Conservation (phyloP, 495 filamentous ascomycete genomes). For the Patellaria atrata region DNA sequence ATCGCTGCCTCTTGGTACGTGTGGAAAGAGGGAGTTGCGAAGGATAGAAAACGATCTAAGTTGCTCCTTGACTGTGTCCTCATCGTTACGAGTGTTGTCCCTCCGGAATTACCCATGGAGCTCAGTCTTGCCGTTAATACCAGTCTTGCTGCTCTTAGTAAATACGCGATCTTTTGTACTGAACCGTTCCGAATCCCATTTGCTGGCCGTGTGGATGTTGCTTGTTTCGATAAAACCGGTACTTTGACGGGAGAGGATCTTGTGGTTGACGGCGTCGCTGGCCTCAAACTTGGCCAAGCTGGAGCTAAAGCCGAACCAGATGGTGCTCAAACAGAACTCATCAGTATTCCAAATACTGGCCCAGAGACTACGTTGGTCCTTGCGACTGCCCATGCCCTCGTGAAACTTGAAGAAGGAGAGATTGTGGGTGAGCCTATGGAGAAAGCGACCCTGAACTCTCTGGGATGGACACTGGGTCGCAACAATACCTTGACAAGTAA, state of each 20-base stretch:
- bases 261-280: conserved; percentile 93
- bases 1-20: conserved; percentile 99
- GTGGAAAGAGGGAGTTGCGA: conserved; percentile 86
- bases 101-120: conserved; percentile 96
- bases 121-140: conserved; percentile 95
- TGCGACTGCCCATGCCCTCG: conserved; percentile 87
- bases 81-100: conserved; percentile 94
- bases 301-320: conserved; percentile 57
- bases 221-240: conserved; percentile 98
- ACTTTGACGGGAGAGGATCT: conserved; percentile 95
- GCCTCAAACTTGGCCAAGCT: conserved; percentile 54
- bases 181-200: conserved; percentile 99
- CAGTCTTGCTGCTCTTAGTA: conserved; percentile 87
- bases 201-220: conserved; percentile 87
- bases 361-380: conserved; percentile 83
- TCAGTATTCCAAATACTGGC: conserved; percentile 46
- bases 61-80: conserved; percentile 92
- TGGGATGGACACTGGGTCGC: conserved; percentile 81
- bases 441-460: conserved; percentile 76
- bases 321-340: conserved; percentile 63
- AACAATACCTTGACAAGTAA: conserved; percentile 67
- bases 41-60: conserved; percentile 93
- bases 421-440: conserved; percentile 99
- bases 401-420: conserved; percentile 92
- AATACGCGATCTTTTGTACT: conserved; percentile 94